Percentiles rank a stretch among this genome's conserved stretches.
These are phyloP conservation scores for Nannochloropsis gaditana DNA, from an alignment of 108 stramenopile species.

Conservation along the genomic window DNA sequence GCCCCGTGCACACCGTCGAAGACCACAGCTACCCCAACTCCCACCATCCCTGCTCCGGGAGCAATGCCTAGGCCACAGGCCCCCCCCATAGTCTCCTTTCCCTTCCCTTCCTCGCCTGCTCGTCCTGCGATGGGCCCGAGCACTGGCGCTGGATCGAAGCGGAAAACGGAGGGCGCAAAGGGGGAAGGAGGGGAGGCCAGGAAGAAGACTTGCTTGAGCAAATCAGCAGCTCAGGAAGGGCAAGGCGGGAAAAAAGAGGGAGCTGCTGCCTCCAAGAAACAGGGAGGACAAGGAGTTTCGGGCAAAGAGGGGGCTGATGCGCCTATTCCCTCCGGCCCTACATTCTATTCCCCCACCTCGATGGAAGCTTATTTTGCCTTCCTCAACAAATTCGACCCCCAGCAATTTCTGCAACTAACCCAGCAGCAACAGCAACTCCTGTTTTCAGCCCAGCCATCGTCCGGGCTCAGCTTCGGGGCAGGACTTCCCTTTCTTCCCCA, in stretches of 20 bases:
- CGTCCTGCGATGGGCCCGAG: not conserved
- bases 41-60: not conserved
- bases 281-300: not conserved
- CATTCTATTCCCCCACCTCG: slow-evolving; percentile 23
- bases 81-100: not conserved
- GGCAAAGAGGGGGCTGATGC: slow-evolving; percentile 2
- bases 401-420: not conserved
- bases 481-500: not conserved
- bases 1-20: not conserved
- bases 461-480: not conserved
- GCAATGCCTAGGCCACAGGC: not conserved
- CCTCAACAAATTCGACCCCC: not conserved
- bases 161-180: no score
- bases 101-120: not conserved
- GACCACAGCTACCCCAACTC: not conserved
- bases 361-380: slow-evolving; percentile 17
- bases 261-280: not conserved
- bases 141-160: no score
- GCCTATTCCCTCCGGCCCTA: slow-evolving; percentile 8
- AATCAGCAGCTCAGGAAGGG: no score
- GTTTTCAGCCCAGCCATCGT: not conserved
- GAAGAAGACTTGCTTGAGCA: no score
- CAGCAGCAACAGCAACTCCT: not conserved
- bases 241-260: not conserved
- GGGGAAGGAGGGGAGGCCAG: no score